A percentile compares a stretch with the other conserved stretches of the same genome.
Conservation (phyloP, 805 yeast genomes). For the Starmera dryadoides region DNA sequence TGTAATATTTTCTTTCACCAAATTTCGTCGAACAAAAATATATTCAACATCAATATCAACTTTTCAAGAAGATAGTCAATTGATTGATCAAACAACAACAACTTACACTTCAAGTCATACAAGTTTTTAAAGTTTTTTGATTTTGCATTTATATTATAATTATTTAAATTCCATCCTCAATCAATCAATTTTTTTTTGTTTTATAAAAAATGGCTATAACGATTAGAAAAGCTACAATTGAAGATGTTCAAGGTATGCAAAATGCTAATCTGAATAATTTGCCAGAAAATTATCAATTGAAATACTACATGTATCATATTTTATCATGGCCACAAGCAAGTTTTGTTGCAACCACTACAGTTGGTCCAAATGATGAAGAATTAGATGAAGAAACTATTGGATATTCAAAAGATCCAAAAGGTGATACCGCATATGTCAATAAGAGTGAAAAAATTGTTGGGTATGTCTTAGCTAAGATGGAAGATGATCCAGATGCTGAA, state of each 20-base stretch:
- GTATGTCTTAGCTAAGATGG: slow-evolving; percentile 93
- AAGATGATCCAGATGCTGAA: slow-evolving; percentile 78
- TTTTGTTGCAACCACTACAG: slow-evolving; percentile 84
- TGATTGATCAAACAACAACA: no score
- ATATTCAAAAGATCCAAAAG: slow-evolving; percentile 27
- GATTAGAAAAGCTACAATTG: slow-evolving; percentile 79
- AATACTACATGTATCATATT: slow-evolving; percentile 90
- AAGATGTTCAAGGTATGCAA: slow-evolving; percentile 91
- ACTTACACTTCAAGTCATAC: no score
- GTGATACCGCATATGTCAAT: slow-evolving; percentile 58
- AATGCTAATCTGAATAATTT: slow-evolving; percentile 86
- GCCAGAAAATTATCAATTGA: slow-evolving; percentile 90
- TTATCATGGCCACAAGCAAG: slow-evolving; percentile 98
- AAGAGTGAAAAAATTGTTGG: slow-evolving; percentile 86
- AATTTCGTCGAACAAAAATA: no score
- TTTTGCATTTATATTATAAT: no score
- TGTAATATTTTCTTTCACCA: no score
- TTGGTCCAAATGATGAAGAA: slow-evolving; percentile 21
- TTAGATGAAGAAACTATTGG: slow-evolving; percentile 6
- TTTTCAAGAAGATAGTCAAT: no score
- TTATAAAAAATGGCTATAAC: slow-evolving; percentile 91
- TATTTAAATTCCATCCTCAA: no score
- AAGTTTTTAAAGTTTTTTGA: no score
- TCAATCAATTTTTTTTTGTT: no score
- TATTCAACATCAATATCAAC: no score